Conservation (phyloP, 768 basidiomycete species). For the Austroboletus eburneus region DNA sequence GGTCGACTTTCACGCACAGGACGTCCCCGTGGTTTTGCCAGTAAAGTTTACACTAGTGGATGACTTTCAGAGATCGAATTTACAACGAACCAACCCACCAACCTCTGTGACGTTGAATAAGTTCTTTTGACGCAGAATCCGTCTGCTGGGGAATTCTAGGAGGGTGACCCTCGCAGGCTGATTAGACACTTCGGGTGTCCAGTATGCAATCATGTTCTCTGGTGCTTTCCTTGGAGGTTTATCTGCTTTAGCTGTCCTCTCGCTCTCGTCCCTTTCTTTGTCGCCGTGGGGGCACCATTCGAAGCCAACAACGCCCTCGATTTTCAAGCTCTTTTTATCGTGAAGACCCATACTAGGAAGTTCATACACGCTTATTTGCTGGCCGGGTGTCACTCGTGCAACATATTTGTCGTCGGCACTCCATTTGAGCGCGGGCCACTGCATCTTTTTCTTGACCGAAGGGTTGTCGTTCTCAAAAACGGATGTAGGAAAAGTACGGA, state of each 20-base stretch:
- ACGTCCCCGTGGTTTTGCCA: constrained; percentile 99
- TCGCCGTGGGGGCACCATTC: constrained; percentile 97
- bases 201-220: constrained; percentile 95
- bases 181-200: constrained; percentile 95
- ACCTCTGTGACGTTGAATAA: constrained; percentile 97
- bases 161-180: constrained; percentile 97
- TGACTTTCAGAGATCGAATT: neutral
- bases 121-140: constrained; percentile 88
- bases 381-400: constrained; percentile 82
- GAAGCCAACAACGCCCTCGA: constrained; percentile 96
- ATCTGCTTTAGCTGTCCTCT: constrained; percentile 36
- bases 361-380: constrained; percentile 96
- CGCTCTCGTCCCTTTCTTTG: constrained; percentile 73
- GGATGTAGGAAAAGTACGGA: constrained; percentile 84
- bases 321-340: constrained; percentile 95
- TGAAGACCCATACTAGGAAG: constrained; percentile 91
- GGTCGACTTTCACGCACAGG: constrained; percentile 98
- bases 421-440: constrained; percentile 97
- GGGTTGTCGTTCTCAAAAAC: constrained; percentile 54
- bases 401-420: constrained; percentile 95
- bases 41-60: constrained; percentile 83
- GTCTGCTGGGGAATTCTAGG: constrained; percentile 81
- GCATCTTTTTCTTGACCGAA: constrained; percentile 72
- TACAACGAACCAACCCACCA: constrained; percentile 26
- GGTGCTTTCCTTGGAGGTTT: constrained; percentile 58